Base-by-base conservation (phyloP, 2,329 filamentous ascomycete species). In the Pyrenochaeta sp. region DNA sequence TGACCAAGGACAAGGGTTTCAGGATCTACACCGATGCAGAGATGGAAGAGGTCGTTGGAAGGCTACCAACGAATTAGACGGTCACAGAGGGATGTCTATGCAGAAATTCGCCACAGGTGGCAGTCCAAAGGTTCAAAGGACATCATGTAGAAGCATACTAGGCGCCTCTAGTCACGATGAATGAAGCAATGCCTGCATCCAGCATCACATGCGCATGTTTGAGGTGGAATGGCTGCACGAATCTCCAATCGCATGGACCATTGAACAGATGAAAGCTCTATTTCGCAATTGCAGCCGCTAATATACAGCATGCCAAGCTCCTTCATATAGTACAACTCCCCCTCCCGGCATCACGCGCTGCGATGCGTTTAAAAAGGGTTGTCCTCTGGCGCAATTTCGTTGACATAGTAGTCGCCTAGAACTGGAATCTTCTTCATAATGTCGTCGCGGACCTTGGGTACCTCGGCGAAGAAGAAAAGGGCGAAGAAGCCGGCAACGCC, bases 21-120 rank as follows among this genome's bases (percentile, higher is more conserved):
- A 90, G 92, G 81, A 97, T 99, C 87, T 99, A 99, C 83, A 90
- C 89, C 53, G 95, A 99, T 71, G 92, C 94, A 73, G 94, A 98
- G 82, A 99, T 99, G 95, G 91, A 91, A 55, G 85, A 87, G 40
- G 92, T 97, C 56, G 95, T 99, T 56, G 90, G 90, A 75, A 87
- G 93, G 75, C 85, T 96, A 57, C 80, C 80, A 37, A 78, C 78
- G 45, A 82, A 83, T 67, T 82, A 76, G 57, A 42, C 9, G 45
- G 27, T 14, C 27, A 33, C n/a, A 18, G 9, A 1, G 12, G 20
- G 41, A 23, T 41, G 31, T 27, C 18, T 11, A 1, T 18, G n/a
- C 35, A 9, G 12, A 44, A 15, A 42, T 27, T 41, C 21, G 7
- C 39, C 7, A 27, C n/a, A 48, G 32, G 41, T 21, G 7, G 18